A percentile compares a stretch with the other conserved stretches of the same genome.
Conservation (phyloP, 192 early-diverging fungal species). For the Umbelopsis sp. region DNA sequence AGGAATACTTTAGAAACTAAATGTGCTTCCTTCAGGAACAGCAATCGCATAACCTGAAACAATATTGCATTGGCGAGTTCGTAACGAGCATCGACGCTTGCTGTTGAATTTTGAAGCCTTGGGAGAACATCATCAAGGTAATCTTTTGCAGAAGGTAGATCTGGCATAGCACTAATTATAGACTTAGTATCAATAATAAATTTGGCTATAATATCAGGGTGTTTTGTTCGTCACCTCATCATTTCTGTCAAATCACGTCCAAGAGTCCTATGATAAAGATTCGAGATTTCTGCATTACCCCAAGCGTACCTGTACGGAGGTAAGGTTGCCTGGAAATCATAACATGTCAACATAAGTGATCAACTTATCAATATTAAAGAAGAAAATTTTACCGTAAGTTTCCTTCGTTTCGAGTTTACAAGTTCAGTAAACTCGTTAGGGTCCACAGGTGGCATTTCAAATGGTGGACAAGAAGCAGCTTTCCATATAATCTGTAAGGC, state of each 20-base stretch:
- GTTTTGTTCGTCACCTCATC: conserved; percentile 20
- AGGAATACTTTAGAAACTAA: conserved; percentile 28
- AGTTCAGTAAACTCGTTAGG: conserved; percentile 40
- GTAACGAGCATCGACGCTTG: conserved; percentile 11
- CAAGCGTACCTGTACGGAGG: conserved; percentile 21
- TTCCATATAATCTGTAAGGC: conserved; percentile 74
- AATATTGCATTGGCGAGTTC: conserved; percentile 30
- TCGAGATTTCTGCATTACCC: conserved; percentile 31
- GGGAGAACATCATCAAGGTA: conserved; percentile 15
- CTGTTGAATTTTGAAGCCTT: conserved; percentile 16
- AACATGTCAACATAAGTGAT: background rate
- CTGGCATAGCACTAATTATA: background rate
- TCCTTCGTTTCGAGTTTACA: conserved; percentile 9
- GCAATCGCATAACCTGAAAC: conserved; percentile 29
- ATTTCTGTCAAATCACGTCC: conserved; percentile 10
- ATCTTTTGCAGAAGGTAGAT: conserved; percentile 15
- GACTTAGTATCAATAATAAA: background rate
- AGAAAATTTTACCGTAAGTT: conserved; percentile 4
- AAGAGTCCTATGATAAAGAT: conserved; percentile 17
- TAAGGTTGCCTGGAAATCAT: background rate
- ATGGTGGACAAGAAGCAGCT: conserved; percentile 69
- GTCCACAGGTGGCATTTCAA: conserved; percentile 57
- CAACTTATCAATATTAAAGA: no score
- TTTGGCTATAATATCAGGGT: background rate
- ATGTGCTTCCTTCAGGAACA: conserved; percentile 12